Percentiles rank a stretch among this genome's conserved stretches.
These are phyloP conservation scores for Alternaria sp. DNA, from an alignment of 2,329 filamentous ascomycete species.

Conservation along the genomic window DNA sequence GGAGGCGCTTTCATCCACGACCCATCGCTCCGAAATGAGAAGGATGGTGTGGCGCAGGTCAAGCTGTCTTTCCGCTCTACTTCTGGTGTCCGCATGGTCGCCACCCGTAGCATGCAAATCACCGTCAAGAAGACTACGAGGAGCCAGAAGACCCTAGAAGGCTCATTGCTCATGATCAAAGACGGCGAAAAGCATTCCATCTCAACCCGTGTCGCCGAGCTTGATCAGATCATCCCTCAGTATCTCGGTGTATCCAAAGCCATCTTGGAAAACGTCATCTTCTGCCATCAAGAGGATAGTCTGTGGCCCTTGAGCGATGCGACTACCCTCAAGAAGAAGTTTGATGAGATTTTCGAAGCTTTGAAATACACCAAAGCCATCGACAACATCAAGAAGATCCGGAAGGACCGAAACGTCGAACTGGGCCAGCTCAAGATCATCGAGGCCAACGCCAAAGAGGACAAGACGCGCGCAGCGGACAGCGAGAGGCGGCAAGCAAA, in stretches of 20 bases:
- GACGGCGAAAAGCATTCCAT: constrained; percentile 80
- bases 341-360: constrained; percentile 98
- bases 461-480: constrained; percentile 83
- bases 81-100: constrained; percentile 78
- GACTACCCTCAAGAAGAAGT: constrained; percentile 83
- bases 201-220: constrained; percentile 79
- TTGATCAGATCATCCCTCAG: constrained; percentile 83
- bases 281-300: constrained; percentile 98
- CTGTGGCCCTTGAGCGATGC: constrained; percentile 96
- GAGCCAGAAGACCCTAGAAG: constrained; percentile 83
- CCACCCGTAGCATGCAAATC: constrained; percentile 82
- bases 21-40: constrained; percentile 87
- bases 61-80: constrained; percentile 86
- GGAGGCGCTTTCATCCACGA: constrained; percentile 96
- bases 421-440: constrained; percentile 74
- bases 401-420: constrained; percentile 81
- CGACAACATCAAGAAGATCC: constrained; percentile 86
- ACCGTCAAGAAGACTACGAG: constrained; percentile 81
- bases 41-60: constrained; percentile 88
- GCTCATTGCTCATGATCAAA: constrained; percentile 74
- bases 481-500: constrained; percentile 59
- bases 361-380: constrained; percentile 97
- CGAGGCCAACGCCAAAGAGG: constrained; percentile 77
- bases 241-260: constrained; percentile 89
- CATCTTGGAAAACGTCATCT: constrained; percentile 92